Conservation (phyloP, 2,329 filamentous ascomycete genomes). For the Claviceps fusiformis region DNA sequence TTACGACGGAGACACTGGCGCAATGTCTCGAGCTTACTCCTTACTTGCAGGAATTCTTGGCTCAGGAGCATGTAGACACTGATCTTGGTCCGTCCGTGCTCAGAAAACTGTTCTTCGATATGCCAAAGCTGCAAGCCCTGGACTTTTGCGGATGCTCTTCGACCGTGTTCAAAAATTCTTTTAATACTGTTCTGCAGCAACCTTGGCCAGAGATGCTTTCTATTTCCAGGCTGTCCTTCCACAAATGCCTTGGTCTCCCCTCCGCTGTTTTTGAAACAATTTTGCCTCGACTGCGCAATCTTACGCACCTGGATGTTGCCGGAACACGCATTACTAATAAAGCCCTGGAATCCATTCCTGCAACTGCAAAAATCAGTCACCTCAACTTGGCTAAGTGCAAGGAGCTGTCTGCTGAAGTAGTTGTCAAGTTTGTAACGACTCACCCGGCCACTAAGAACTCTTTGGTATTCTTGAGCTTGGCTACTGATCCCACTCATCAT, state of each 20-base stretch:
- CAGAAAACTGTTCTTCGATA: conserved; percentile 53
- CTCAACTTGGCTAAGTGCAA: conserved; percentile 68
- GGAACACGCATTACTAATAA: conserved; percentile 63
- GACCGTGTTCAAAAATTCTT: conserved; percentile 49
- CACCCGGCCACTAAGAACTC: conserved; percentile 54
- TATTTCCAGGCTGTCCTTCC: conserved; percentile 57
- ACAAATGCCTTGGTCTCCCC: conserved; percentile 63
- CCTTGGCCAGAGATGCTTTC: conserved; percentile 41
- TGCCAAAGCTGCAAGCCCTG: conserved; percentile 51
- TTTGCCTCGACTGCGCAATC: conserved; percentile 52
- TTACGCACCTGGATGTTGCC: conserved; percentile 70
- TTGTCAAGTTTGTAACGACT: conserved; percentile 56
- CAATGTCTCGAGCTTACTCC: conserved; percentile 60
- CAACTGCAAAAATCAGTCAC: conserved; percentile 61
- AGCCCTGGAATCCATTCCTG: conserved; percentile 56
- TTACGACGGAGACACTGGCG: conserved; percentile 60
- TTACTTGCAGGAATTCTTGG: conserved; percentile 62
- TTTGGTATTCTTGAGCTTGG: conserved; percentile 59
- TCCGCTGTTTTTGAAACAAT: conserved; percentile 53
- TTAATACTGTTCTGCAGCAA: conserved; percentile 40
- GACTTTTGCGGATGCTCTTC: conserved; percentile 71
- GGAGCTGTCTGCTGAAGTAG: conserved; percentile 48
- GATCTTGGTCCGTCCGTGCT: conserved; percentile 58
- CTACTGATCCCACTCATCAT: conserved; percentile 58
- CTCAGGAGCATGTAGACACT: conserved; percentile 68